Conservation (phyloP, 208 protist genomes). For the Endotrypanum monterogeii region DNA sequence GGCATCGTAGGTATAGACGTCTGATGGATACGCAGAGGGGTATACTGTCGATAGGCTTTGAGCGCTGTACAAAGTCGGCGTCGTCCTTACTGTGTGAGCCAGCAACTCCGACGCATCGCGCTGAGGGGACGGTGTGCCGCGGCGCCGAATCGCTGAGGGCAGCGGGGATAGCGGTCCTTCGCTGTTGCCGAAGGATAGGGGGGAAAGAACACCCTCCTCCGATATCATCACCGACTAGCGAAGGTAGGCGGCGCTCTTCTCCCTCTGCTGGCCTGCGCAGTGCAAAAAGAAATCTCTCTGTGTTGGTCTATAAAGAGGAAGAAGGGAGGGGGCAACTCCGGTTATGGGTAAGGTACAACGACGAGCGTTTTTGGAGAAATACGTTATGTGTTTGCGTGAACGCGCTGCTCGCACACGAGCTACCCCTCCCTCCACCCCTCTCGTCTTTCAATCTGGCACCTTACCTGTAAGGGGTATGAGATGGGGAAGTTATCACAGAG, state of each 20-base stretch:
- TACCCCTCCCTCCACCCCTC: too few species aligned
- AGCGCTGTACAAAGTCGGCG: slow-evolving; percentile 19
- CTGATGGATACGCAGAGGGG: slow-evolving; percentile 12
- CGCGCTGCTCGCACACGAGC: too few species aligned
- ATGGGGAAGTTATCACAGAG: too few species aligned
- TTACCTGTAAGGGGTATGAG: too few species aligned
- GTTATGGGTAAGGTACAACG: too few species aligned
- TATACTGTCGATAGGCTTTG: slow-evolving; percentile 5
- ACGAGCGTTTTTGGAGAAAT: too few species aligned
- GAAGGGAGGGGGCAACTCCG: too few species aligned
- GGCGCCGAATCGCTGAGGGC: slow-evolving; percentile 2
- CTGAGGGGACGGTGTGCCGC: slow-evolving; percentile 9
- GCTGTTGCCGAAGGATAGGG: slow-evolving; percentile 12
- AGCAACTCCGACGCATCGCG: background rate
- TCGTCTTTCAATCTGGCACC: too few species aligned
- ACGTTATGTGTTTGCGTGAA: too few species aligned
- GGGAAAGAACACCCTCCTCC: slow-evolving; percentile 25
- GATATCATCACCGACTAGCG: background rate
- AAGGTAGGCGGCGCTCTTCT: background rate
- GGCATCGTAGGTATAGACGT: background rate
- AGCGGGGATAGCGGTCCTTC: background rate
- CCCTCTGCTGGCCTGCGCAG: background rate
- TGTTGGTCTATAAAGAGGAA: too few species aligned
- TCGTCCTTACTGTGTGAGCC: background rate
- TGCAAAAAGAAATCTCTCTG: background rate